These are phyloP conservation scores for Fraxinus quadrangulata DNA, from an alignment of 257 asterid species.

Conservation along the genomic window DNA sequence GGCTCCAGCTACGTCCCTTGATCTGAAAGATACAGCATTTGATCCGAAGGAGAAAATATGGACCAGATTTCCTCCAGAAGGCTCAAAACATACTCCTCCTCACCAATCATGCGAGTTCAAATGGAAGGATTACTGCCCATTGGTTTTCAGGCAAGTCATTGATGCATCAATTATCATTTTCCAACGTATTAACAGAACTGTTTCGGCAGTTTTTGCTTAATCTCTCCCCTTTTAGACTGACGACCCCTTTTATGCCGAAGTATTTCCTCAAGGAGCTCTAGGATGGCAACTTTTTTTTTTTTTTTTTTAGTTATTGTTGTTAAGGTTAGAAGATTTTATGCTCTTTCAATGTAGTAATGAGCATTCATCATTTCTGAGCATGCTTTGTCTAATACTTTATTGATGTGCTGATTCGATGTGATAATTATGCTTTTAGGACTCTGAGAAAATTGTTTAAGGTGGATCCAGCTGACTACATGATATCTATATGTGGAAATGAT, in stretches of 20 bases:
- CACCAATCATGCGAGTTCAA: conserved; percentile 86
- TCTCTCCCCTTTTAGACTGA: not conserved
- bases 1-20: conserved; percentile 65
- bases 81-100: conserved; percentile 91
- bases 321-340: not conserved
- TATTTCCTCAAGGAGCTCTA: not conserved
- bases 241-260: not conserved
- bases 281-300: not conserved
- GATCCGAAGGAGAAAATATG: conserved; percentile 76
- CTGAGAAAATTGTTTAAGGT: conserved; percentile 82
- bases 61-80: conserved; percentile 84
- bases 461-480: conserved; percentile 96
- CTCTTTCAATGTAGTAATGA: not conserved
- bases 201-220: not conserved
- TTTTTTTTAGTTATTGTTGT: not conserved
- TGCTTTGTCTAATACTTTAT: not conserved
- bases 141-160: conserved; percentile 81
- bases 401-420: not conserved
- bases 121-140: conserved; percentile 94
- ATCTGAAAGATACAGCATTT: conserved; percentile 64
- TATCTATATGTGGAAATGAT: conserved; percentile 87
- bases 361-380: conserved; percentile 6
- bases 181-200: not conserved
- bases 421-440: conserved; percentile 53
- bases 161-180: not conserved